Conservation (phyloP, 192 early-diverging fungal genomes). For the Coemansia sp. region DNA sequence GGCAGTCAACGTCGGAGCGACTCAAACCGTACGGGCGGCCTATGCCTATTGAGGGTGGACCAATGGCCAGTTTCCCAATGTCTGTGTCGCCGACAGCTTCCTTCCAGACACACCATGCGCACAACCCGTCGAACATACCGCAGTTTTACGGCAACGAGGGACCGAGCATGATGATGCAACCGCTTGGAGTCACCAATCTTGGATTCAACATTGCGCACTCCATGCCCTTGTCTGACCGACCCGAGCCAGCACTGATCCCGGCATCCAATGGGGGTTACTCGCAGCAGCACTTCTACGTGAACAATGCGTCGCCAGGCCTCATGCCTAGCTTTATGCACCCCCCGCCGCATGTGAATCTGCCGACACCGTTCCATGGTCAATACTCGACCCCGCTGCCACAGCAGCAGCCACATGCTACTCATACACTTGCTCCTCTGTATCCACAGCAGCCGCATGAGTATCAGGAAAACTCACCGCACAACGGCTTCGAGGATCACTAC, state of each 20-base stretch:
- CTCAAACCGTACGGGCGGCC: conserved; percentile 36
- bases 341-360: conserved; percentile 14
- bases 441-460: conserved; percentile 9
- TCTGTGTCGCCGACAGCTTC: conserved; percentile 14
- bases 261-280: conserved; percentile 9
- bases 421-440: conserved; percentile 3
- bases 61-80: conserved; percentile 23
- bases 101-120: conserved; percentile 24
- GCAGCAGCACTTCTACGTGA: conserved; percentile 32
- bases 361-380: conserved; percentile 20
- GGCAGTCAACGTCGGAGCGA: conserved; percentile 37
- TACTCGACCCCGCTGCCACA: conserved; percentile 8
- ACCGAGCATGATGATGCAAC: conserved; percentile 28
- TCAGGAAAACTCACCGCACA: conserved; percentile 8
- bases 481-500: conserved; percentile 6
- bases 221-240: conserved; percentile 19
- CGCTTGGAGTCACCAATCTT: conserved; percentile 21
- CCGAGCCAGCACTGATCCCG: conserved; percentile 24
- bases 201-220: conserved; percentile 20
- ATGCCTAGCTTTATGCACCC: conserved; percentile 15
- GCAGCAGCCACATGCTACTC: neutral
- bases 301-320: conserved; percentile 20
- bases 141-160: conserved; percentile 17
- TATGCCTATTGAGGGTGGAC: conserved; percentile 9
- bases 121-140: conserved; percentile 6